Conservation (phyloP, 305 asterid genomes). For the Withania somnifera region DNA sequence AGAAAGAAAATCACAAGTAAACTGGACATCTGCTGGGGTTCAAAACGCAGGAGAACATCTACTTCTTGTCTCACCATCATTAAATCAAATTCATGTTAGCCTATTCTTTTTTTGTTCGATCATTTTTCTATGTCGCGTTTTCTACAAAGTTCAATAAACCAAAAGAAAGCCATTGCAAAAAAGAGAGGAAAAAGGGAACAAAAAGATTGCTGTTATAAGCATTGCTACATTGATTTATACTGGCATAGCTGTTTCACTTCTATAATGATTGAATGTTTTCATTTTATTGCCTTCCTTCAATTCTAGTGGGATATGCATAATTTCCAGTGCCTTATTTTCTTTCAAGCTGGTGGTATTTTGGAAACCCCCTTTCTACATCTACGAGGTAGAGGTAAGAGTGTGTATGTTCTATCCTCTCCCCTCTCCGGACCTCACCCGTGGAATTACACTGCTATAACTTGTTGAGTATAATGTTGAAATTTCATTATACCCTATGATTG, state of each 20-base stretch:
- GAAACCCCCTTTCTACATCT: not conserved
- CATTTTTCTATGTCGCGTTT: not conserved
- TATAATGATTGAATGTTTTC: not conserved
- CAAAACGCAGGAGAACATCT: conserved; percentile 55
- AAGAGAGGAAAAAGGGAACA: not conserved
- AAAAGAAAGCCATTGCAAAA: not conserved
- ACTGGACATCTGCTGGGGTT: conserved; percentile 50
- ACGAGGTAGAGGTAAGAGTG: not conserved
- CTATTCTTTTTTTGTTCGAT: not conserved
- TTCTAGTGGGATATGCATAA: not conserved
- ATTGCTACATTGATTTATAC: not conserved
- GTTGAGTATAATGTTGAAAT: not conserved
- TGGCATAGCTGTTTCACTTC: not conserved
- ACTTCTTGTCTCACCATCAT: conserved; percentile 13
- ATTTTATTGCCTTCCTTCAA: not conserved
- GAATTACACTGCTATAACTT: too few relatives aligned
- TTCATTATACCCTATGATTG: too few relatives aligned
- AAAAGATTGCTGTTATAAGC: not conserved
- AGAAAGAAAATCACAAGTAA: conserved; percentile 38
- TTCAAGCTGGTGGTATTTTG: not conserved
- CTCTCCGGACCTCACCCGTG: not conserved
- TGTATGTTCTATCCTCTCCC: not conserved
- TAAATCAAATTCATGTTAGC: conserved; percentile 3
- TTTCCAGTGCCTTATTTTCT: not conserved
- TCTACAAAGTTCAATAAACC: not conserved